A percentile compares a stretch with the other conserved stretches of the same genome.
phyloP scores from a whole-genome alignment of 2,329 filamentous ascomycete genomes.

The Colletotrichum agaves region DNA sequence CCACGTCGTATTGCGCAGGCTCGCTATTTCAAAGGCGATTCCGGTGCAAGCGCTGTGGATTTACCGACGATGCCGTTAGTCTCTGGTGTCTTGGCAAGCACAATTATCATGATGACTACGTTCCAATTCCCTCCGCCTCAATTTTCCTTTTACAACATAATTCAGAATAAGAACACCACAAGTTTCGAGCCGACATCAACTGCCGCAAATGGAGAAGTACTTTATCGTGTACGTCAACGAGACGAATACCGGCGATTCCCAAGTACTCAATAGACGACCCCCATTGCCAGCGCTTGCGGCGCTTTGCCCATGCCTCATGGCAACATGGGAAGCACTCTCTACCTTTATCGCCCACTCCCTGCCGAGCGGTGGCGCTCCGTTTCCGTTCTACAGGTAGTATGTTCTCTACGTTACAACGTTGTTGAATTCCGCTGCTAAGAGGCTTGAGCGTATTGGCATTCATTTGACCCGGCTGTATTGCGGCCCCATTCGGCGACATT shows the following conservation, averaged over 20 bases:
- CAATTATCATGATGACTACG: neutral
- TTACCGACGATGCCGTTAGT: neutral
- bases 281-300: slow-evolving; percentile 56
- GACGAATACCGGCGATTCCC: slow-evolving; percentile 22
- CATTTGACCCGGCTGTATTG: slow-evolving; percentile 51
- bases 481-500: slow-evolving; percentile 52
- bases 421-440: neutral
- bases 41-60: neutral
- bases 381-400: slow-evolving; percentile 57
- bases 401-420: neutral
- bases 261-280: slow-evolving; percentile 48
- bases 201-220: neutral
- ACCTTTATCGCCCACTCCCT: slow-evolving; percentile 57
- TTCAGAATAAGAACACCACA: neutral
- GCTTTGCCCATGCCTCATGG: slow-evolving; percentile 60
- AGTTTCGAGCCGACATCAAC: neutral
- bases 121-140: neutral
- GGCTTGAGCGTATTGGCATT: slow-evolving; percentile 53
- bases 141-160: no score
- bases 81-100: neutral
- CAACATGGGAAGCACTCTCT: slow-evolving; percentile 61
- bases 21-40: neutral
- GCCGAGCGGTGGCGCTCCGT: slow-evolving; percentile 57
- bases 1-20: neutral
- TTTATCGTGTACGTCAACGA: slow-evolving; percentile 1